Conservation (phyloP, 2,329 filamentous ascomycete genomes). For the Knufia fluminis region DNA sequence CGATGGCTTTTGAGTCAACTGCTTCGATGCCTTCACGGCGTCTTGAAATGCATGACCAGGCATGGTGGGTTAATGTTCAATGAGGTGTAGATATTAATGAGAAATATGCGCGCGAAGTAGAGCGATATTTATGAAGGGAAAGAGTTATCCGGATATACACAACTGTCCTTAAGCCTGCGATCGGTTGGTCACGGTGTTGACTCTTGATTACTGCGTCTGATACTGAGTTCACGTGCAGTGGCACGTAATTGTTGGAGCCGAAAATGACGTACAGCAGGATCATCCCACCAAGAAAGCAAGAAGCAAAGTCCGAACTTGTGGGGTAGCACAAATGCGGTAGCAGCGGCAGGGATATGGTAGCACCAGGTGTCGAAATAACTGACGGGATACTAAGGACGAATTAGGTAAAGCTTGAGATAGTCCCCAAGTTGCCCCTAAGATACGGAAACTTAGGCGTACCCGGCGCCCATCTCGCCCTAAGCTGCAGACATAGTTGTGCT, state of each 20-base stretch:
- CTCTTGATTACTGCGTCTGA: too few relatives aligned
- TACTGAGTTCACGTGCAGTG: background rate
- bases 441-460: too few relatives aligned
- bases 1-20: constrained; percentile 28
- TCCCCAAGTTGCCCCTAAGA: too few relatives aligned
- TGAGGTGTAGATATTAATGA: too few relatives aligned
- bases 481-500: too few relatives aligned
- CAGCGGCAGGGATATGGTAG: too few relatives aligned
- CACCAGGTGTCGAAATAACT: too few relatives aligned
- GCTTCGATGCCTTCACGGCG: constrained; percentile 27
- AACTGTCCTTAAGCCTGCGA: background rate
- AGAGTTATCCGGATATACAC: background rate
- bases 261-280: constrained; percentile 6
- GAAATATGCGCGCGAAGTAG: too few relatives aligned
- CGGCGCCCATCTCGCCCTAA: too few relatives aligned
- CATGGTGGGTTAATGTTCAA: constrained; percentile 14
- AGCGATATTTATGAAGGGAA: background rate
- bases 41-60: constrained; percentile 26
- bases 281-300: constrained; percentile 3
- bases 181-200: background rate
- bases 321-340: background rate
- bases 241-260: background rate
- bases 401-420: too few relatives aligned
- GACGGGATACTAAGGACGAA: too few relatives aligned
- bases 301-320: constrained; percentile 6